A percentile compares a stretch with the other conserved stretches of the same genome.
Conservation (phyloP, 2,329 filamentous ascomycete genomes). For the Chrysoporthe cubensis region DNA sequence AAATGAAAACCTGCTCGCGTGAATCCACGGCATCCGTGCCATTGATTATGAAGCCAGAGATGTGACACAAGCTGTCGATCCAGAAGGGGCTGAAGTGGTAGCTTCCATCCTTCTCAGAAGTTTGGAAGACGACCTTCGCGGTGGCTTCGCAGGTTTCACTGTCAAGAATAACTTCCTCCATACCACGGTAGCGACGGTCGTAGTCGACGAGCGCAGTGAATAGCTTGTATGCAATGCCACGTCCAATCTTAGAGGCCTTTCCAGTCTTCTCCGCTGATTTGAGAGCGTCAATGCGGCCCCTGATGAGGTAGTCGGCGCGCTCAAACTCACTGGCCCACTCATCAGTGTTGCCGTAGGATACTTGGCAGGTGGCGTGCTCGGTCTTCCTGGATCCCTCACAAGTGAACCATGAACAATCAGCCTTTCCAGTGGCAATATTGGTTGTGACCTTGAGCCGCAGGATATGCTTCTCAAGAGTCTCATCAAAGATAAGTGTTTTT, state of each 20-base stretch:
- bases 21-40: conserved; percentile 60
- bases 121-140: conserved; percentile 51
- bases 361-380: conserved; percentile 65
- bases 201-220: conserved; percentile 63
- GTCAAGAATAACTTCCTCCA: conserved; percentile 62
- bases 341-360: conserved; percentile 63
- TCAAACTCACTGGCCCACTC: conserved; percentile 69
- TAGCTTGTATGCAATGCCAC: conserved; percentile 78
- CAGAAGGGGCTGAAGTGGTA: conserved; percentile 63
- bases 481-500: conserved; percentile 68
- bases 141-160: conserved; percentile 49
- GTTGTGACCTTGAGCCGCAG: conserved; percentile 64
- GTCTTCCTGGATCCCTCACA: conserved; percentile 61
- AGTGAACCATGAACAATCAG: conserved; percentile 62
- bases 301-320: conserved; percentile 71
- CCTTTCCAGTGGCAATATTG: conserved; percentile 57
- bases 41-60: conserved; percentile 66
- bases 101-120: conserved; percentile 49
- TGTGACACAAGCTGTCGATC: conserved; percentile 62
- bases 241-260: conserved; percentile 72
- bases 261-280: conserved; percentile 65
- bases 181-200: conserved; percentile 56
- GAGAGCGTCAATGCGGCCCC: conserved; percentile 62
- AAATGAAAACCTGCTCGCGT: conserved; percentile 60
- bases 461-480: conserved; percentile 55